Conservation (phyloP, 164 flowering plant genomes). For the Paratinospora sagittata region DNA sequence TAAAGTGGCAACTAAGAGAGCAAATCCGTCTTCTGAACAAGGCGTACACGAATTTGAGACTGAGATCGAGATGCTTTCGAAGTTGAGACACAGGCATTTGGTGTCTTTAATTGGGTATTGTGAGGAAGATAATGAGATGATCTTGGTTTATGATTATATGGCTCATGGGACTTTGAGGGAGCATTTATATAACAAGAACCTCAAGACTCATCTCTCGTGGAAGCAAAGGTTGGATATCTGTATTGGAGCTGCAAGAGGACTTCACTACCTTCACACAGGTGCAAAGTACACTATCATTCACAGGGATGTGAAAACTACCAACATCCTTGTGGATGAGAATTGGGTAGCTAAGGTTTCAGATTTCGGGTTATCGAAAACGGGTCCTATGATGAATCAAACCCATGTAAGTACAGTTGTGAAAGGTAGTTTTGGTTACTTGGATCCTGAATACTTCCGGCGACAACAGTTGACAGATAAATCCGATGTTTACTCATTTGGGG, state of each 20-base stretch:
- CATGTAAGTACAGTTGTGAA: conserved; percentile 47
- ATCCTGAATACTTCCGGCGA: no score
- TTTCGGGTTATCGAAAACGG: conserved; percentile 43
- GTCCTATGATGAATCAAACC: conserved; percentile 34
- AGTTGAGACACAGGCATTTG: conserved; percentile 40
- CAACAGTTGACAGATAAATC: no score
- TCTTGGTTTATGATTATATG: no score
- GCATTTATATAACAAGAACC: conserved; percentile 44
- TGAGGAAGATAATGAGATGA: conserved; percentile 40
- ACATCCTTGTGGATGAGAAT: conserved; percentile 42
- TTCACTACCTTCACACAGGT: conserved; percentile 48
- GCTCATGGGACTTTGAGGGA: no score
- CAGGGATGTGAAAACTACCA: conserved; percentile 49
- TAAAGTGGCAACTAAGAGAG: no score
- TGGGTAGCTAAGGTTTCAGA: conserved; percentile 57
- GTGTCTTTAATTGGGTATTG: conserved; percentile 51
- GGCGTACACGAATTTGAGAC: no score
- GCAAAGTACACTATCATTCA: conserved; percentile 44
- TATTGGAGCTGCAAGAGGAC: conserved; percentile 48
- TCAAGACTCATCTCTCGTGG: conserved; percentile 38
- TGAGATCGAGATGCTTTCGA: no score
- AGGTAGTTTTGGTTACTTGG: conserved; percentile 53
- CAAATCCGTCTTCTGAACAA: no score
- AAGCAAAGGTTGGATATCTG: conserved; percentile 42
- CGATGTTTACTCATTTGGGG: no score